These are phyloP conservation scores for Pseudocercospora crystallina DNA, from an alignment of 2,329 filamentous ascomycete species.

Conservation along the genomic window DNA sequence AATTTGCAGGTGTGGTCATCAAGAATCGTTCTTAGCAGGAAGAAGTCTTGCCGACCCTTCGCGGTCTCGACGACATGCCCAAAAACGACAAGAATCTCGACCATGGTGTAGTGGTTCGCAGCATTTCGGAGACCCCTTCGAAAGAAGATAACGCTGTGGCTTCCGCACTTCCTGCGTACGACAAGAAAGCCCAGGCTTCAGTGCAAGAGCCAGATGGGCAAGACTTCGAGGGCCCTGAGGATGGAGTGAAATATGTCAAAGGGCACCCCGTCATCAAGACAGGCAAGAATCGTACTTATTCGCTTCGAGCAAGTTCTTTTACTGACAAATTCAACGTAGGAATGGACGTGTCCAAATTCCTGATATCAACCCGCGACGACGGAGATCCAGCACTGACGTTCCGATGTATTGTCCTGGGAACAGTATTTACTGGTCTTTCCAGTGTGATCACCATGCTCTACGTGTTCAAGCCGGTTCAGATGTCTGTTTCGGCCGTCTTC, in stretches of 20 bases:
- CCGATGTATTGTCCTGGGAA: constrained; percentile 13
- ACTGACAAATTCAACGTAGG: constrained; percentile 6
- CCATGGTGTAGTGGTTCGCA: too few relatives aligned
- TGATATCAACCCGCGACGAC: constrained; percentile 14
- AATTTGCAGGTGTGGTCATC: too few relatives aligned
- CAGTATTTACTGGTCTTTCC: constrained; percentile 13
- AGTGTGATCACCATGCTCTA: constrained; percentile 17
- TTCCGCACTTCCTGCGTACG: too few relatives aligned
- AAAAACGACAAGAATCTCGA: too few relatives aligned
- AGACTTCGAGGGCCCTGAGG: too few relatives aligned
- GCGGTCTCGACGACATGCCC: too few relatives aligned
- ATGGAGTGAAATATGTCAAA: constrained; percentile 3
- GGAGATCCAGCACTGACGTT: constrained; percentile 17
- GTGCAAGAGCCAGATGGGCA: too few relatives aligned
- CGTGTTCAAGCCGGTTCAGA: constrained; percentile 14
- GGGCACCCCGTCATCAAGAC: constrained; percentile 8
- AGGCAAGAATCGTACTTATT: not conserved
- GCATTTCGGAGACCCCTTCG: too few relatives aligned
- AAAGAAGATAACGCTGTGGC: too few relatives aligned
- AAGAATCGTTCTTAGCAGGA: too few relatives aligned
- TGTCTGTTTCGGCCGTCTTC: constrained; percentile 14
- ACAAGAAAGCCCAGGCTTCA: too few relatives aligned
- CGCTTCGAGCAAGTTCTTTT: not conserved
- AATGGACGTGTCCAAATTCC: constrained; percentile 15
- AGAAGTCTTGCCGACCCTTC: too few relatives aligned